phyloP scores from a whole-genome alignment of 257 asterid species.

The Solanum megistacrolobum region DNA sequence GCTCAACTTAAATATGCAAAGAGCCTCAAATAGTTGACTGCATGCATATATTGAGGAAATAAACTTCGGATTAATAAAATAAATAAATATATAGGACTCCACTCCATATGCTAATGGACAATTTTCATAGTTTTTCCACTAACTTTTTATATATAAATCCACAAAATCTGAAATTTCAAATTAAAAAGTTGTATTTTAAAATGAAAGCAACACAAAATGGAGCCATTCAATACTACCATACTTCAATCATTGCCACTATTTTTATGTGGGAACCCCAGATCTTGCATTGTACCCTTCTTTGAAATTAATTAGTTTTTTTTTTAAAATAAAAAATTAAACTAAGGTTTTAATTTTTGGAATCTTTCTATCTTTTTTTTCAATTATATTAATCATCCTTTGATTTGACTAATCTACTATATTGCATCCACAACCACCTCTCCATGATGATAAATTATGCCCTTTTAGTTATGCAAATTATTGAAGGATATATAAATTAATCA shows the following conservation, averaged over 20 bases:
- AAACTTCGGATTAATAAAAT: neutral
- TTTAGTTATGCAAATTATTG: slow-evolving; percentile 6
- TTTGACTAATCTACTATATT: slow-evolving; percentile 7
- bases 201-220: neutral
- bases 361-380: neutral
- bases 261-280: slow-evolving; percentile 17
- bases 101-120: neutral
- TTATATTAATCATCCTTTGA: neutral
- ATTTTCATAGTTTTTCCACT: neutral
- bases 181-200: neutral
- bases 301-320: neutral
- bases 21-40: neutral
- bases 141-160: neutral
- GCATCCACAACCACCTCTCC: slow-evolving; percentile 2
- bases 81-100: neutral
- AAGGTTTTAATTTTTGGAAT: neutral
- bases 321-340: neutral
- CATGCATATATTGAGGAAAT: neutral
- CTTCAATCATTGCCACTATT: slow-evolving; percentile 27
- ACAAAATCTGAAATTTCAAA: neutral
- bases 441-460: neutral
- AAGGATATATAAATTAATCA: neutral
- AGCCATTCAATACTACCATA: slow-evolving; percentile 1
- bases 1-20: neutral
- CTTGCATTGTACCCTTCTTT: slow-evolving; percentile 15